Percentiles rank a stretch among this genome's conserved stretches.
Evolutionary conservation across 2,329 filamentous ascomycete species (phyloP).

Genomic region (Pseudogymnoascus sp.): DNA sequence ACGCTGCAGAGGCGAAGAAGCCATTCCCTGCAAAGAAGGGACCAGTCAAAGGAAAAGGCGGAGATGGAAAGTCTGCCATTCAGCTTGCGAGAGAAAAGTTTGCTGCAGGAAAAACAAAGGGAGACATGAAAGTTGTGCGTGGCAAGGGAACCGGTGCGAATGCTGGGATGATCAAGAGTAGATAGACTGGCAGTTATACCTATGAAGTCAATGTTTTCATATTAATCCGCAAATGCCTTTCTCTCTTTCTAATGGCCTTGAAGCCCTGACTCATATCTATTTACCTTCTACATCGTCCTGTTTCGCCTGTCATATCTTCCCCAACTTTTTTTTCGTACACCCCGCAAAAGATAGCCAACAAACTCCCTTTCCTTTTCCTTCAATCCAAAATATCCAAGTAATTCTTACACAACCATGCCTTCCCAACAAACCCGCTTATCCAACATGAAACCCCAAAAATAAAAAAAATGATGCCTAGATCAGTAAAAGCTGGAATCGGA

Average conservation of each 20-base stretch:
- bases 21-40: neutral
- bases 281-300: neutral
- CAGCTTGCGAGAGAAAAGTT: conserved; percentile 29
- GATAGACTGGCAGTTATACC: conserved; percentile 6
- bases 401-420: neutral
- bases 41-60: conserved; percentile 14
- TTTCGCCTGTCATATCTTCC: neutral
- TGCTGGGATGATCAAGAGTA: neutral
- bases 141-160: conserved; percentile 9
- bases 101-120: conserved; percentile 24
- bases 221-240: neutral
- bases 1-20: neutral
- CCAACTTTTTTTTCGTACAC: neutral
- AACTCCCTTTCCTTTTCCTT: neutral
- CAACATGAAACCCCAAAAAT: neutral
- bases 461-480: conserved; percentile 2
- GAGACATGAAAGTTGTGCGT: conserved; percentile 6
- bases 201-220: neutral
- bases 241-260: neutral
- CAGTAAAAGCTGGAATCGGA: neutral
- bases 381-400: neutral
- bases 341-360: neutral
- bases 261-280: neutral
- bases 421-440: neutral
- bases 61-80: conserved; percentile 25